phyloP scores from a whole-genome alignment of 306 rosid genomes.

The Clitoria ternatea region DNA sequence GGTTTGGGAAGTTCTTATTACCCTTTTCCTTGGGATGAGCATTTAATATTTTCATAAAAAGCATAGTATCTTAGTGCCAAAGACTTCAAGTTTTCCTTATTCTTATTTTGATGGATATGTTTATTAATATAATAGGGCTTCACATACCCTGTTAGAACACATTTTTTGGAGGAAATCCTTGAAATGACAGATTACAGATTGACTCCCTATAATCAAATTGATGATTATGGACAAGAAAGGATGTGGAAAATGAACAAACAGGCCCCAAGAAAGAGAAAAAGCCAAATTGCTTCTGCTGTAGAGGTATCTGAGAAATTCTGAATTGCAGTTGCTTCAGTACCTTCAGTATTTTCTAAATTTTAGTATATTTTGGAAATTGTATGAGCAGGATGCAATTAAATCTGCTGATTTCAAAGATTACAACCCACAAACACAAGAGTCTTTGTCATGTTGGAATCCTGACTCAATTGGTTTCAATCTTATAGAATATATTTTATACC shows the following conservation, averaged over 20 bases:
- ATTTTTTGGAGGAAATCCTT: slow-evolving; percentile 86
- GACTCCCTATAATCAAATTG: slow-evolving; percentile 82
- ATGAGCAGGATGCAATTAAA: slow-evolving; percentile 72
- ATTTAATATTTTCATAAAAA: slow-evolving; percentile 7
- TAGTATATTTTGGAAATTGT: slow-evolving; percentile 21
- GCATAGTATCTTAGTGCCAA: slow-evolving; percentile 19
- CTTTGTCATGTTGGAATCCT: slow-evolving; percentile 92
- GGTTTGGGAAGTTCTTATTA: neutral
- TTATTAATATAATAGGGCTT: slow-evolving; percentile 62
- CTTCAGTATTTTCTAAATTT: slow-evolving; percentile 16
- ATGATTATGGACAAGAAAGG: slow-evolving; percentile 94
- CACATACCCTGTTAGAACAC: slow-evolving; percentile 74
- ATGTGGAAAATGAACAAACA: slow-evolving; percentile 88
- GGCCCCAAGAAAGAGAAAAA: slow-evolving; percentile 93
- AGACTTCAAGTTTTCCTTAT: neutral
- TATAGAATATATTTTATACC: slow-evolving; percentile 66
- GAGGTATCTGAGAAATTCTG: slow-evolving; percentile 51
- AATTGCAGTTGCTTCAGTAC: slow-evolving; percentile 2
- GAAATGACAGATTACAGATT: slow-evolving; percentile 72
- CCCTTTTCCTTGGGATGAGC: slow-evolving; percentile 6
- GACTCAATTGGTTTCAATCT: slow-evolving; percentile 85
- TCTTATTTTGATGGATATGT: slow-evolving; percentile 24
- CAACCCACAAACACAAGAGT: slow-evolving; percentile 73
- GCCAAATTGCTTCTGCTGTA: slow-evolving; percentile 84
- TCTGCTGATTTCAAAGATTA: slow-evolving; percentile 69